Evolutionary conservation across 768 basidiomycete species (phyloP), one percentile per base, ranked within the genome.

Genomic region (Amanita pallidorosea): DNA sequence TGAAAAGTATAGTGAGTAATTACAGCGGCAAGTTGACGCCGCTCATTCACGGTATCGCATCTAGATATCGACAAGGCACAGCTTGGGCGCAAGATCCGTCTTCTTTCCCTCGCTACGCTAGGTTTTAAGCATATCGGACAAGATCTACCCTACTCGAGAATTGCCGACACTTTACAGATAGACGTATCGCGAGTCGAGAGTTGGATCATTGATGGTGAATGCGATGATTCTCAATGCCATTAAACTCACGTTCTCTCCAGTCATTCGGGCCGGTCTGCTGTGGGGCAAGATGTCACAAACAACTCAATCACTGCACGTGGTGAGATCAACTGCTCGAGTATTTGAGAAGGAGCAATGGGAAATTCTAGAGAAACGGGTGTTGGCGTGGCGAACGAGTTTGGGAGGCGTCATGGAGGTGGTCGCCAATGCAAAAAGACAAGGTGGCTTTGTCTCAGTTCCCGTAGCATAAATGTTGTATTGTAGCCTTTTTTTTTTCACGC

Each of bases 271-370:
- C 2, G 82, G 85, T 23, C 76, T 93, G 41, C 63, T 92, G 29
- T 79, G 81, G 46, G 91, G 85, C 34, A 91, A 88, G 63, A 81
- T 94, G 45, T 87, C 88, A 1, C 91, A 94, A 62, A 79, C 81
- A 1, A 74, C 80, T 7, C 83, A 87, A 58, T 80, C 78, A 44
- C 67, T 93, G 35, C 81, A 80, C 55, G 75, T 93, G 53, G 79
- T 76, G 45, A 81, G 82, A 31, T 83, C 89, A 0, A 82, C 81
- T 0, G 77, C 87, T 1, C 83, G 87, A 51, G 74, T 77, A 8
- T 92, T 92, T 60, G 85, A 83, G 58, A 74, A 73, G 36, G 78
- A 76, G 57, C 85, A 93, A 63, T 94, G 91, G 90, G 78, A 80
- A 60, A 70, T 73, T 20, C 73, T 93, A 44, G 85, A 88, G 64